phyloP scores from a whole-genome alignment of 2,329 filamentous ascomycete genomes.

The Cladorrhinum sp. region DNA sequence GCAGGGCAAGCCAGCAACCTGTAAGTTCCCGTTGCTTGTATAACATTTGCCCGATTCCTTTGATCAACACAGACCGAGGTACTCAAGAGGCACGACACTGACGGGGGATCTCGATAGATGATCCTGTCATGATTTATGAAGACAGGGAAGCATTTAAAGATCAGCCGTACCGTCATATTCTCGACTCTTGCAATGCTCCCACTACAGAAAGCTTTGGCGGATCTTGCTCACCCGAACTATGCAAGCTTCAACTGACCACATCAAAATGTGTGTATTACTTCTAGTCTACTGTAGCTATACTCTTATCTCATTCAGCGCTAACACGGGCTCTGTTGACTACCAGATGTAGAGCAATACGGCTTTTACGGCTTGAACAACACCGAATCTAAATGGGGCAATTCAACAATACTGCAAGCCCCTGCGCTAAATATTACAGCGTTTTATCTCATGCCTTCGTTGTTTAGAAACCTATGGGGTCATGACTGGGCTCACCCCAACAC shows the following conservation, averaged over 20 bases:
- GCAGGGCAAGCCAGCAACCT: neutral
- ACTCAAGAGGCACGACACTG: neutral
- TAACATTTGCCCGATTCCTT: neutral
- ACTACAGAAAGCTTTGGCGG: neutral
- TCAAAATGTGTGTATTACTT: neutral
- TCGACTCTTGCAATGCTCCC: too few relatives aligned
- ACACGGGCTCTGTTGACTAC: neutral
- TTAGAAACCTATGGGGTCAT: neutral
- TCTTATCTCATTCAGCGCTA: neutral
- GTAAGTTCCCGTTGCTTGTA: neutral
- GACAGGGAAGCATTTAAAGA: neutral
- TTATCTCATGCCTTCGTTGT: neutral
- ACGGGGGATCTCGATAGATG: neutral
- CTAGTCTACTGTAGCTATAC: too few relatives aligned
- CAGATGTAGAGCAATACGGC: neutral
- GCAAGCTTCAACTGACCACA: neutral
- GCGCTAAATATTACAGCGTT: neutral
- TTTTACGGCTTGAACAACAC: neutral
- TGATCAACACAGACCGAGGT: neutral
- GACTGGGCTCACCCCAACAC: neutral
- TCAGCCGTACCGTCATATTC: too few relatives aligned
- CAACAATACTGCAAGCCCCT: neutral
- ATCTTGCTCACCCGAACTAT: neutral
- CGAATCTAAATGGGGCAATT: neutral
- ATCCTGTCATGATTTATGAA: neutral